Conservation (phyloP, 2,329 filamentous ascomycete genomes). For the Fulvia fulva region DNA sequence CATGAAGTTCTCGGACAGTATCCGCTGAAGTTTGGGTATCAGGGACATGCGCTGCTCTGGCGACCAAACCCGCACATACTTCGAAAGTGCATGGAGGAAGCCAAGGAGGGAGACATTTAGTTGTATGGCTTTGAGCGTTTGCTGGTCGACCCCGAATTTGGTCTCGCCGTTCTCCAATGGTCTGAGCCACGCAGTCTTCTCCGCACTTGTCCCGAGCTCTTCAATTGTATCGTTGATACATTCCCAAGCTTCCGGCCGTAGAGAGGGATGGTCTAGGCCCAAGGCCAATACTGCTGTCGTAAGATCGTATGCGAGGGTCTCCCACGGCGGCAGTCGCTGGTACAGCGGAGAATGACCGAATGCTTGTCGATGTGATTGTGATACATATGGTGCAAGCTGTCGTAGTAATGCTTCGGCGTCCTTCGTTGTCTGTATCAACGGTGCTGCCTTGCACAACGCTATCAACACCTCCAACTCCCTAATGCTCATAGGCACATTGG, state of each 20-base stretch:
- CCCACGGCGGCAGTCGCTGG: conserved; percentile 79
- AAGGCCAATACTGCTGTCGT: conserved; percentile 77
- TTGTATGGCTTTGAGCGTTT: conserved; percentile 49
- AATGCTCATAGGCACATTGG: conserved; percentile 50
- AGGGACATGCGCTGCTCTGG: conserved; percentile 68
- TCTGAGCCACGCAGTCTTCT: conserved; percentile 42
- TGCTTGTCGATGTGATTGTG: conserved; percentile 75
- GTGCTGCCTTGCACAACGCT: conserved; percentile 85
- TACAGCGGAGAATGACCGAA: conserved; percentile 80
- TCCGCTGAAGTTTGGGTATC: conserved; percentile 64
- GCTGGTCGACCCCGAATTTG: conserved; percentile 22
- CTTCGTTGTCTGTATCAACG: conserved; percentile 64
- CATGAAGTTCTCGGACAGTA: conserved; percentile 81
- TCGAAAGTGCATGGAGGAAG: conserved; percentile 78
- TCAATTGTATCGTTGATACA: conserved; percentile 69
- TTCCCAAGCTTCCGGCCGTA: conserved; percentile 63
- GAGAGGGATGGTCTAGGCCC: conserved; percentile 65
- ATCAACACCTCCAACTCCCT: conserved; percentile 89
- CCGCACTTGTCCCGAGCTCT: conserved; percentile 62
- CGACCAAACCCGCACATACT: conserved; percentile 76
- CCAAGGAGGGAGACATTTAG: conserved; percentile 83
- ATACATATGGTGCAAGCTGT: conserved; percentile 78
- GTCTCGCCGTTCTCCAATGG: conserved; percentile 21
- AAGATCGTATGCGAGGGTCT: conserved; percentile 74
- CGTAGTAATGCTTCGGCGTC: conserved; percentile 74